Evolutionary conservation across 2,329 filamentous ascomycete genomes (phyloP), one percentile per base, ranked within the genome.

Genomic region (Aaosphaeria arxii): DNA sequence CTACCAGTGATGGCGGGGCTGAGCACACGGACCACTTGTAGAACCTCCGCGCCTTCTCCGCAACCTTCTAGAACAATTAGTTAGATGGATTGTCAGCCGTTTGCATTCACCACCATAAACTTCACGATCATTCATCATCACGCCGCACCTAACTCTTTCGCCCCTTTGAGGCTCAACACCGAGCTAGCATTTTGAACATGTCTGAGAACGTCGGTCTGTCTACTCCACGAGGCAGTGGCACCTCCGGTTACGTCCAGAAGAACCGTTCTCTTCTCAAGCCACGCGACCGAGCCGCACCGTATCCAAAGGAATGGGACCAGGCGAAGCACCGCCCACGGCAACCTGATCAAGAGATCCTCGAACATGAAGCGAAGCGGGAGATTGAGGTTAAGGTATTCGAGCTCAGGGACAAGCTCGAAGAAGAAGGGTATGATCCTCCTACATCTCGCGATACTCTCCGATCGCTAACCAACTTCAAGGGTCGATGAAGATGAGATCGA

Each of bases 141-240:
- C 17, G 17, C 3, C 17, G 17, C 17, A 24, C 17, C 17, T 24
- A 24, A 2, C 17, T 24, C 17, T 24, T 24, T 24, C 17, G 17
- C 17, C 17, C 17, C 17, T 24, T 24, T 24, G 17, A 24, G 17
- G 17, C 17, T 24, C 17, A 24, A 24, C 17, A 24, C 17, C 17
- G 17, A 24, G 17, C 17, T 24, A 24, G 17, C 17, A 24, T 24
- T 24, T 24, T n/a, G 9, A 36, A 32, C 60, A 97, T 97, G 94
- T 94, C 91, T 51, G 91, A 94, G 57, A 99, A 99, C 76, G 94
- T 99, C 65, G 95, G 94, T 49, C 89, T 99, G 62, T 85, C 87
- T 48, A 99, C 94, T 4, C 94, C 94, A 3, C 87, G 94, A 64
- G 94, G 94, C 58, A 95, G 89, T 67, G 94, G 94, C 42, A 99